Evolutionary conservation across 2,329 filamentous ascomycete genomes (phyloP).

Genomic region (Simplicillium aogashimaense): DNA sequence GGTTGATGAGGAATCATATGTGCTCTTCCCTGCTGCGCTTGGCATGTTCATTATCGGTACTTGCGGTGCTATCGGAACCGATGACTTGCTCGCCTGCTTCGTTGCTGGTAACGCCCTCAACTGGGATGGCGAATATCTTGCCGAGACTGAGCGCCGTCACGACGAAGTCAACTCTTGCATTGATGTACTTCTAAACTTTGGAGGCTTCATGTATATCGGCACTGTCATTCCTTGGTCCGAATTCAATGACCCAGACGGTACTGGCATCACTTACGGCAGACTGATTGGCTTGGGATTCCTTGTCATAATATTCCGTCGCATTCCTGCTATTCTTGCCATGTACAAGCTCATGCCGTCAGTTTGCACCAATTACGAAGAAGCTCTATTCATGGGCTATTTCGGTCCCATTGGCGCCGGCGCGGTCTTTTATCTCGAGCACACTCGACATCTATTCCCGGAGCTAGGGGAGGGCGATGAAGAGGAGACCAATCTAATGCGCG

Average conservation of each 20-base stretch:
- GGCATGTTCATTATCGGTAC: conserved; percentile 49
- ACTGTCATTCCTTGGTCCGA: conserved; percentile 43
- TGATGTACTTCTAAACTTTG: conserved; percentile 49
- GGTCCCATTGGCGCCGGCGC: conserved; percentile 71
- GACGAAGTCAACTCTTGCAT: conserved; percentile 51
- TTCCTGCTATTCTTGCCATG: conserved; percentile 41
- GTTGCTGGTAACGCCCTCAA: conserved; percentile 49
- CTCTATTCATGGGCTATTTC: conserved; percentile 57
- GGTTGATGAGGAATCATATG: conserved; percentile 45
- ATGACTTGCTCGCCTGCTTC: conserved; percentile 52
- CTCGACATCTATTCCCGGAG: conserved; percentile 28
- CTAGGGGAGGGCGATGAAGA: conserved; percentile 21
- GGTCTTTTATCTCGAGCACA: conserved; percentile 58
- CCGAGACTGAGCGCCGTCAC: conserved; percentile 43
- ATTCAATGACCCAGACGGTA: conserved; percentile 40
- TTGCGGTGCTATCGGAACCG: conserved; percentile 45
- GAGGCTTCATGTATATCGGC: conserved; percentile 50
- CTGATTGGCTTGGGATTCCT: conserved; percentile 42
- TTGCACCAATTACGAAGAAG: conserved; percentile 44
- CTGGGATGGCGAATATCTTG: conserved; percentile 51
- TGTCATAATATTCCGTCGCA: conserved; percentile 43
- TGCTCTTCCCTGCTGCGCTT: conserved; percentile 40
- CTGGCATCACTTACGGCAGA: conserved; percentile 40
- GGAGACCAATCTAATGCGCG: conserved; percentile 23
- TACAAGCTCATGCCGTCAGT: conserved; percentile 46